phyloP scores from a whole-genome alignment of 2,329 filamentous ascomycete species.

The Penicillium thymicola region DNA sequence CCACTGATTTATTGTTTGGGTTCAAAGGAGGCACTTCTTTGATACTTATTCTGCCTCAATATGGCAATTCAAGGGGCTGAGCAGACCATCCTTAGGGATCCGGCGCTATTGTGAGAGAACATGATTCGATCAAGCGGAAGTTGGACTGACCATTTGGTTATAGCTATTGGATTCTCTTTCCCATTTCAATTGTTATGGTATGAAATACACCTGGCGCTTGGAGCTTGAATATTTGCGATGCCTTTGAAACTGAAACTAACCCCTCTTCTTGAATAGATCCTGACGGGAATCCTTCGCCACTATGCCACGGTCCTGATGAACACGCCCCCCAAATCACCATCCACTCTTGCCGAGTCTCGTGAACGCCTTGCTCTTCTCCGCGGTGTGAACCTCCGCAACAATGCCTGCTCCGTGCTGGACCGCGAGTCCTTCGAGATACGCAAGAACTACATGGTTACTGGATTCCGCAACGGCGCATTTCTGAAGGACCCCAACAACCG shows the following conservation, averaged over 20 bases:
- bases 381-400: conserved; percentile 78
- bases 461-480: conserved; percentile 81
- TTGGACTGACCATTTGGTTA: conserved; percentile 14
- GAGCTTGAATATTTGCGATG: not conserved
- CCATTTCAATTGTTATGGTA: conserved; percentile 97
- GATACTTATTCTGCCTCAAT: conserved; percentile 23
- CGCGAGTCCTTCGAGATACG: conserved; percentile 72
- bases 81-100: conserved; percentile 97
- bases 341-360: conserved; percentile 59
- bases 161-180: conserved; percentile 98
- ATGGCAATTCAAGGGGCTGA: conserved; percentile 79
- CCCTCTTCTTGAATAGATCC: conserved; percentile 53
- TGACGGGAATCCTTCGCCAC: conserved; percentile 93
- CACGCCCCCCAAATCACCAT: conserved; percentile 72
- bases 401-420: conserved; percentile 77
- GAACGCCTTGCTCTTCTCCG: conserved; percentile 83
- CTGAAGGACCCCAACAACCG: conserved; percentile 83
- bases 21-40: not conserved
- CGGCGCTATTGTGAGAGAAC: conserved; percentile 80
- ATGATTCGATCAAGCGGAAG: conserved; percentile 3
- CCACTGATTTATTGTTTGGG: not conserved
- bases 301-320: conserved; percentile 93
- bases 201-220: not conserved
- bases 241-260: not conserved
- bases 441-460: conserved; percentile 74